Evolutionary conservation across 352 stramenopile species (phyloP).

Genomic region (Globisporangium viniferum): DNA sequence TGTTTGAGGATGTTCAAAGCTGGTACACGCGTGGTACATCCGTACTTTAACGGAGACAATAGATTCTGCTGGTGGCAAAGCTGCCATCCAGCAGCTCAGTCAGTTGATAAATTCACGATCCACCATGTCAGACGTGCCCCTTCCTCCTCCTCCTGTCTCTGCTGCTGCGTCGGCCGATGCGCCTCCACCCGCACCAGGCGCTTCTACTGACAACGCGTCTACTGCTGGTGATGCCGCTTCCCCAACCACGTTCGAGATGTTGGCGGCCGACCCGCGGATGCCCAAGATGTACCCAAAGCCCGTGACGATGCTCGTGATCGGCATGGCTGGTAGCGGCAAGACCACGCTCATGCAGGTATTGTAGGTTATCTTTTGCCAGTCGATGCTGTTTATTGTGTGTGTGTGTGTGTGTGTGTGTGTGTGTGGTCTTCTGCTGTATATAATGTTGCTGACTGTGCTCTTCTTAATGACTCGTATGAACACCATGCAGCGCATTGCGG

Average conservation of each 20-base stretch:
- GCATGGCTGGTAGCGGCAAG: constrained; percentile 97
- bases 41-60: neutral
- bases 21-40: neutral
- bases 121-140: neutral
- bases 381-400: neutral
- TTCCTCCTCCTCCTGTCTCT: neutral
- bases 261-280: neutral
- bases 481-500: constrained; percentile 47
- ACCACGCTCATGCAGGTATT: constrained; percentile 92
- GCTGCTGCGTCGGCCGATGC: neutral
- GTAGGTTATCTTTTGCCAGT: neutral
- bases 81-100: too few species aligned
- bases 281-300: constrained; percentile 29
- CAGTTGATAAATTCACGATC: neutral
- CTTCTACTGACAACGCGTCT: too few species aligned
- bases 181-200: neutral
- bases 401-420: neutral
- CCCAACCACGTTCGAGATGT: neutral
- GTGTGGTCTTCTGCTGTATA: neutral
- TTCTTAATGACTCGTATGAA: neutral
- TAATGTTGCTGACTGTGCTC: neutral
- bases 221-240: neutral
- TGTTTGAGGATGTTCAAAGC: neutral
- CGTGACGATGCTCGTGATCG: constrained; percentile 88
- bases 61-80: neutral